Conservation (phyloP, 768 basidiomycete species). For the Calocybe gangraenosa region DNA sequence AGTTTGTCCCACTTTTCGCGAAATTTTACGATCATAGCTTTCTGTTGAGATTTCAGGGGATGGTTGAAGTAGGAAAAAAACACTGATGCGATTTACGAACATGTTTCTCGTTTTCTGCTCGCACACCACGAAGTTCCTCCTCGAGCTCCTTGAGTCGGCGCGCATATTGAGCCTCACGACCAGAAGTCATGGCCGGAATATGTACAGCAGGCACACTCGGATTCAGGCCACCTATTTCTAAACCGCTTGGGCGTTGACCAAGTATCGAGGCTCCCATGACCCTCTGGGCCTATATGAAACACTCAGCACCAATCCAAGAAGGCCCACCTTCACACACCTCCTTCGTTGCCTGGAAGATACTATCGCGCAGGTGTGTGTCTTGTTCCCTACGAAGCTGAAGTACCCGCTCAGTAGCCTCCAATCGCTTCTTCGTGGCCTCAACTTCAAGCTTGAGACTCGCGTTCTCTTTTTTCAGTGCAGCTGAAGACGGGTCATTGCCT, state of each 20-base stretch:
- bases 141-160: slow-evolving; percentile 77
- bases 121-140: slow-evolving; percentile 62
- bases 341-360: slow-evolving; percentile 68
- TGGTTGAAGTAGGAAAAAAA: background rate
- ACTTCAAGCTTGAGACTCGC: slow-evolving; percentile 55
- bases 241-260: slow-evolving; percentile 39
- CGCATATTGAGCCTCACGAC: slow-evolving; percentile 50
- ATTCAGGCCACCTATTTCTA: slow-evolving; percentile 57
- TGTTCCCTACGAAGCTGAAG: slow-evolving; percentile 73
- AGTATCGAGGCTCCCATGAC: slow-evolving; percentile 70
- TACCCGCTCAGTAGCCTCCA: slow-evolving; percentile 58
- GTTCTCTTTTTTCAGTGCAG: slow-evolving; percentile 65
- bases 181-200: slow-evolving; percentile 45
- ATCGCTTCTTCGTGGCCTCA: slow-evolving; percentile 49
- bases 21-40: slow-evolving; percentile 78
- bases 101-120: slow-evolving; percentile 79
- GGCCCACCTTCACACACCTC: slow-evolving; percentile 34
- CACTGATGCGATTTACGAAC: slow-evolving; percentile 32
- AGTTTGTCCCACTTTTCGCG: slow-evolving; percentile 87
- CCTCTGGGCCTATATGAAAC: slow-evolving; percentile 60
- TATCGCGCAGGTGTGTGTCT: slow-evolving; percentile 74
- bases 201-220: slow-evolving; percentile 51
- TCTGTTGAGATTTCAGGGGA: slow-evolving; percentile 43
- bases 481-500: slow-evolving; percentile 46
- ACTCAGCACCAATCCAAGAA: background rate